phyloP scores from a whole-genome alignment of 495 filamentous ascomycete genomes.

The Neurospora sublineolata region DNA sequence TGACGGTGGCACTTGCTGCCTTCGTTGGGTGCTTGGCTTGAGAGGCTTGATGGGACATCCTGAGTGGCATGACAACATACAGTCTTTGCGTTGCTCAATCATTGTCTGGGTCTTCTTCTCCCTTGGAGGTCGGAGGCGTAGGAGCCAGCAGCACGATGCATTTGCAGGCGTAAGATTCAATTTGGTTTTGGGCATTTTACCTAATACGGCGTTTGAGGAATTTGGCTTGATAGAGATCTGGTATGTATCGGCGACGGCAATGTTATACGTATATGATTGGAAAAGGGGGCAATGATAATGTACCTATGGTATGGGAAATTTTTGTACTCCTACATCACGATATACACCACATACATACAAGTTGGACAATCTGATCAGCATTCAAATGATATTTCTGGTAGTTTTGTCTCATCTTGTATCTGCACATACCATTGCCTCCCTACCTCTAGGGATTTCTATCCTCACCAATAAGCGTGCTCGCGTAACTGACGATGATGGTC shows the following conservation, averaged over 20 bases:
- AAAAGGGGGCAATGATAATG: background rate
- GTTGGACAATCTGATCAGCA: background rate
- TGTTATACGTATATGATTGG: background rate
- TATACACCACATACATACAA: background rate
- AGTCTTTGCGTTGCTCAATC: background rate
- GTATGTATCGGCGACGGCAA: background rate
- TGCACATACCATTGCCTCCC: background rate
- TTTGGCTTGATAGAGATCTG: background rate
- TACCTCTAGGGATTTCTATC: background rate
- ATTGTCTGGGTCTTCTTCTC: background rate
- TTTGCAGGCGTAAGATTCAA: background rate
- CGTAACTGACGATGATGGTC: background rate
- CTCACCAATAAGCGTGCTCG: background rate
- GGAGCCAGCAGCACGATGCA: background rate
- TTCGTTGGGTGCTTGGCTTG: background rate
- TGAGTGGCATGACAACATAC: background rate
- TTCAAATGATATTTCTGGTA: background rate
- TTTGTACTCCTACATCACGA: background rate
- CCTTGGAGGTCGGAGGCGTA: background rate
- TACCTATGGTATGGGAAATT: background rate
- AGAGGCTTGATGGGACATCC: background rate
- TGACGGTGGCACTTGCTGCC: background rate
- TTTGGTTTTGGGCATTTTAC: background rate
- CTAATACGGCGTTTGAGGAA: background rate
- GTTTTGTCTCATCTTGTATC: background rate